Base-by-base conservation (phyloP, 176 grass and related monocot genomes). In the Carex cristatella region DNA sequence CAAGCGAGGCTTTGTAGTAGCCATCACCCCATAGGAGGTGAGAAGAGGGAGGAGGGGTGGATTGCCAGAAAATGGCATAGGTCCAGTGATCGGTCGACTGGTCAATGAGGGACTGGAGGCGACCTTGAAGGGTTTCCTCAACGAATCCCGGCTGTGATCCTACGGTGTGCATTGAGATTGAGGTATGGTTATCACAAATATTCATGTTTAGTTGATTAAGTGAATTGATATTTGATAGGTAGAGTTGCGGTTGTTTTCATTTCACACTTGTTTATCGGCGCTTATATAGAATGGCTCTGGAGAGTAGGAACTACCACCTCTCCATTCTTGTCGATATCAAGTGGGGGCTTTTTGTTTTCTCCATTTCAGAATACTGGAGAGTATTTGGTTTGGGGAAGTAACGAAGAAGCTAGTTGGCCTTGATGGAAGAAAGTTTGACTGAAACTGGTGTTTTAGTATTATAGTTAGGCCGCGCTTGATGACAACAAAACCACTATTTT, bases 51-150 rank as follows among this genome's bases (percentile, higher is more conserved):
- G 49, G 38, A 32, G 35, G 31, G 15, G 79, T 56, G 33, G 80
- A 81, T 53, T 81, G 87, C 87, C 87, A 88, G 87, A 85, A 88
- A 48, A 88, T 88, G 81, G 81, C 81, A 46, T 88, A 88, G 8
- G 71, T 61, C 87, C 87, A 88, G 73, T 48, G 37, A 48, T 84
- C 82, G 3, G 61, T 38, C 6, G 68, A 66, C 4, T 2, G 18
- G 33, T 80, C 53, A 62, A 88, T 65, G 23, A 88, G 60, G 9
- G 54, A 66, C 51, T 88, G 87, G 11, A 88, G 87, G 2, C 72
- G 59, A 5, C 42, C 12, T 56, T 88, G 87, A 5, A 88, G 61
- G 35, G 79, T 65, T 23, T 81, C 79, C 15, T 81, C 58, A 0
- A 10, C n/a, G 58, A 63, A 81, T 3, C 12, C 73, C 13, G 27